These are phyloP conservation scores for Candida yuanshanica DNA, from an alignment of 805 yeast species.

Conservation along the genomic window DNA sequence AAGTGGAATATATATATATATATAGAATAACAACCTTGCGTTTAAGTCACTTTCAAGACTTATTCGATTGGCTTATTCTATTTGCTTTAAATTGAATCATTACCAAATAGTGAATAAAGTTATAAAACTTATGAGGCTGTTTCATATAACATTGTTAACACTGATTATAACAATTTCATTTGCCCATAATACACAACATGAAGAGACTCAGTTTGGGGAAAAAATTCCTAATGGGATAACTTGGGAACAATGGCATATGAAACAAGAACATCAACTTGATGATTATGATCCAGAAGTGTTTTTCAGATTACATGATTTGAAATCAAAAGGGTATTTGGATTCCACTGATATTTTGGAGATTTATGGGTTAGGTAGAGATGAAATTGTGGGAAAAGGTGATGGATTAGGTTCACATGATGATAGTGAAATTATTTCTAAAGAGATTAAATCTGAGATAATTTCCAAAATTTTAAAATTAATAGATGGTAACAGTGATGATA, in stretches of 20 bases:
- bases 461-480: conserved; percentile 49
- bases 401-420: conserved; percentile 82
- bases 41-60: too few species aligned
- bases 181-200: conserved; percentile 13
- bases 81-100: too few species aligned
- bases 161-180: neutral
- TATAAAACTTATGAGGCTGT: neutral
- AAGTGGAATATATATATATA: too few species aligned
- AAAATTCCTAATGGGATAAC: conserved; percentile 45
- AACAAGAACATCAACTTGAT: conserved; percentile 77
- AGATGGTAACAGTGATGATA: conserved; percentile 63
- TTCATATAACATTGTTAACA: neutral
- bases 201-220: conserved; percentile 22
- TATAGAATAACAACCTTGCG: too few species aligned
- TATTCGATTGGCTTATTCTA: too few species aligned
- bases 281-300: conserved; percentile 68
- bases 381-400: conserved; percentile 79
- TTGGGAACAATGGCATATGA: conserved; percentile 92
- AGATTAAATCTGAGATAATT: conserved; percentile 48
- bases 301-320: conserved; percentile 74
- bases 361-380: conserved; percentile 72
- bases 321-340: conserved; percentile 51
- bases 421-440: conserved; percentile 51
- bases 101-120: neutral
- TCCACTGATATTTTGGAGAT: conserved; percentile 63